Base-by-base conservation (phyloP, 2,329 filamentous ascomycete genomes). In the Drechslera avenae region DNA sequence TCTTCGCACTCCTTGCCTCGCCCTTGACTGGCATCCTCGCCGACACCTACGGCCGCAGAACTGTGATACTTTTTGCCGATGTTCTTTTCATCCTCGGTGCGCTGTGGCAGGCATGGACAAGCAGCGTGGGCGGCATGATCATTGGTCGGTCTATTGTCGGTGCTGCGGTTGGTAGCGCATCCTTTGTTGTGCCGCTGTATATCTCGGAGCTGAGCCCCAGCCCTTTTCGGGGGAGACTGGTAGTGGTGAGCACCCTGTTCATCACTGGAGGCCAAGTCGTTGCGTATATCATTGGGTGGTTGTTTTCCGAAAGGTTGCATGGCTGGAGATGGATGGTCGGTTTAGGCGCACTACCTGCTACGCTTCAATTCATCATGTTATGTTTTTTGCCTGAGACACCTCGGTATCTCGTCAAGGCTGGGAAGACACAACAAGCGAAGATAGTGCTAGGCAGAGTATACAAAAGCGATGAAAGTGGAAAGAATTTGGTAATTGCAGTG, bases 261-360 rank as follows among this genome's bases (percentile, higher is more conserved):
- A 87, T 97, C 49, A 96, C 92, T 0, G 79, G 89, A 9, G 93
- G 93, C 0, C 92, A 97, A 74, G 89, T 96, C 2, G 83, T 95
- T 16, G 92, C 93, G 2, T 97, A 97, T 72, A 70, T 95, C 1
- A 76, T 91, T 5, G 93, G 93, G 1, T 96, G 89, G 88, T 72
- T 80, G 0, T 87, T 96, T 39, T 81, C 85, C 5, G 55, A 56
- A 8, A 80, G 82, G 6, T 52, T 43, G 3, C 57, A 65, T 36
- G 90, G 88, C 1, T 97, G 93, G 92, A 81, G 91, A 41, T 95
- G 89, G 86, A 92, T 96, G 83, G 91, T 97, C 0, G 92, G 92
- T 0, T 74, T 97, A 0, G 93, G 92, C 0, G 89, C 89, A 7
- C 55, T 88, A 19, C 93, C 93, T 0, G 92, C 91, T 0, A 71